Conservation (phyloP, 257 asterid species). For the Handroanthus guayacan region DNA sequence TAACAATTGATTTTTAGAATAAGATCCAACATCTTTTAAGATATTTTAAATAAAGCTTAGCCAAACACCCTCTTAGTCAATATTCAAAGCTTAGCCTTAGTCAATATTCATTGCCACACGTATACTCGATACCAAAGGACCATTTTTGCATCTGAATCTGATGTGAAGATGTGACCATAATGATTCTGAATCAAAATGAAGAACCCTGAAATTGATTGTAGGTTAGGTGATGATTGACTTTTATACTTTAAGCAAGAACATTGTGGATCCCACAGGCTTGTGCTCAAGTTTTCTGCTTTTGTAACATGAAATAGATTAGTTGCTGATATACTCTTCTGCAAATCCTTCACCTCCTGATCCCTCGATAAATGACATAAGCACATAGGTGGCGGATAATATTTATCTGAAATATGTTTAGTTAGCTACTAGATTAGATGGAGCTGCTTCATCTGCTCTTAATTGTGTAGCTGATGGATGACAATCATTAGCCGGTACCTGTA, state of each 20-base stretch:
- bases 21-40: no score
- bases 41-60: no score
- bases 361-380: neutral
- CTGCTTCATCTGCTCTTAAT: neutral
- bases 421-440: neutral
- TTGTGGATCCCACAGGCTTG: neutral
- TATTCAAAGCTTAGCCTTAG: no score
- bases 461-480: neutral
- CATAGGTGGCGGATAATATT: neutral
- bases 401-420: slow-evolving; percentile 5
- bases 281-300: neutral
- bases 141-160: no score
- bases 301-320: neutral
- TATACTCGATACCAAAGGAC: no score
- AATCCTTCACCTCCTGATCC: neutral
- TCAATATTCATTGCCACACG: no score
- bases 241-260: no score
- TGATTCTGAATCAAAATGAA: neutral
- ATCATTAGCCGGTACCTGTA: neutral
- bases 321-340: neutral
- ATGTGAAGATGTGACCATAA: neutral
- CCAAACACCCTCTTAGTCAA: no score
- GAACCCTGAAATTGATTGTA: neutral
- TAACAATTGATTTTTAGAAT: no score
- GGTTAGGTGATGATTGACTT: neutral